These are phyloP conservation scores for Trichoderma asperelloides DNA, from an alignment of 495 filamentous ascomycete species.

Conservation along the genomic window DNA sequence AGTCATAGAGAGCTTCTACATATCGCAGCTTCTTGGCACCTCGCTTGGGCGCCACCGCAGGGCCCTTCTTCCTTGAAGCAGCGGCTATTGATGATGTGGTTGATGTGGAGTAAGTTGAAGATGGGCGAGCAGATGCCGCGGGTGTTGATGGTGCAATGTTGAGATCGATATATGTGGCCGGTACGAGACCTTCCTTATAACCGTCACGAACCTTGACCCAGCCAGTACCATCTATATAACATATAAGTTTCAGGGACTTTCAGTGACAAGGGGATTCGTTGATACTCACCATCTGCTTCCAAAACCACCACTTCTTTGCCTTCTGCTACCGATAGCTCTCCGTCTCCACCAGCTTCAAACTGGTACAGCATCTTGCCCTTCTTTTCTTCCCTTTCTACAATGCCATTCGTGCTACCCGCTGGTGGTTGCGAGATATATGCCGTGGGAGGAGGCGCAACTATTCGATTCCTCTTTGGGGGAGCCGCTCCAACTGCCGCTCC, in stretches of 20 bases:
- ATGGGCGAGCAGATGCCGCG: conserved; percentile 44
- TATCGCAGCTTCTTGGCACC: conserved; percentile 95
- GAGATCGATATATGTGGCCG: conserved; percentile 60
- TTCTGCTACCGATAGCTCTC: conserved; percentile 72
- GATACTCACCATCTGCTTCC: conserved; percentile 76
- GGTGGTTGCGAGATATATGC: conserved; percentile 64
- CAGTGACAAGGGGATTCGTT: not conserved
- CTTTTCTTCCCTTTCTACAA: conserved; percentile 37
- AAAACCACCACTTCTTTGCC: conserved; percentile 66
- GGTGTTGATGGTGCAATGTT: conserved; percentile 48
- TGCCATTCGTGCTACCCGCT: conserved; percentile 26
- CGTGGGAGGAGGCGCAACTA: conserved; percentile 80
- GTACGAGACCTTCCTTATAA: conserved; percentile 71
- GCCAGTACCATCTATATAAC: conserved; percentile 65
- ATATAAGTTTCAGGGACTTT: conserved; percentile 3
- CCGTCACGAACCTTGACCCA: conserved; percentile 76
- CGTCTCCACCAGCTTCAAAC: conserved; percentile 69
- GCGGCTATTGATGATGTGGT: conserved; percentile 40
- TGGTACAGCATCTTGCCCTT: conserved; percentile 83
- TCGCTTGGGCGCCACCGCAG: conserved; percentile 81
- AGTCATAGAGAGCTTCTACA: conserved; percentile 88
- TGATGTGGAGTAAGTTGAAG: conserved; percentile 72
- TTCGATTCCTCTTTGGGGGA: conserved; percentile 49
- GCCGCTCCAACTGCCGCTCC: conserved; percentile 16
- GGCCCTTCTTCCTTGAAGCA: conserved; percentile 75